Percentiles rank a stretch among this genome's conserved stretches.
Evolutionary conservation across 768 basidiomycete species (phyloP).

Genomic region (Termitomyces sp.): DNA sequence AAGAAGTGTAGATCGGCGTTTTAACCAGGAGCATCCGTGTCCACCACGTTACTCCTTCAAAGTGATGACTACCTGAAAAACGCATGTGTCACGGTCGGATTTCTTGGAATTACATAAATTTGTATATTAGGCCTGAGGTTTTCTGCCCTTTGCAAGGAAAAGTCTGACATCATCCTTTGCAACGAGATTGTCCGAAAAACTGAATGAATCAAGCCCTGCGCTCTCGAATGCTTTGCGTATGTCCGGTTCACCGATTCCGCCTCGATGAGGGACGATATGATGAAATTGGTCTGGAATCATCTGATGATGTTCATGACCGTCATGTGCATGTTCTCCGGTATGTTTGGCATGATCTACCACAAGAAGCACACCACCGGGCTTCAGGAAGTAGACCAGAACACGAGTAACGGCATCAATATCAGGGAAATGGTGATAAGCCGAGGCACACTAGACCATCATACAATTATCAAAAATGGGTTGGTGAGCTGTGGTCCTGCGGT

Average conservation of each 20-base stretch:
- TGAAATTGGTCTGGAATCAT: slow-evolving; percentile 25
- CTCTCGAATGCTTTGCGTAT: slow-evolving; percentile 45
- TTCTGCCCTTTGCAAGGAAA: slow-evolving; percentile 55
- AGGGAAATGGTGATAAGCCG: slow-evolving; percentile 62
- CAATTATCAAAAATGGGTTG: not conserved
- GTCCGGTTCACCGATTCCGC: slow-evolving; percentile 45
- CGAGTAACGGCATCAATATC: slow-evolving; percentile 46
- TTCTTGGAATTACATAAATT: too few species aligned
- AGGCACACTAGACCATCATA: slow-evolving; percentile 41
- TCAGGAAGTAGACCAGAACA: slow-evolving; percentile 50
- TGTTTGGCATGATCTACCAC: slow-evolving; percentile 41
- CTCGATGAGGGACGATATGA: slow-evolving; percentile 48
- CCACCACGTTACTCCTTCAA: not conserved
- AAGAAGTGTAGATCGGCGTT: not conserved
- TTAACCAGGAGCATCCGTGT: not conserved
- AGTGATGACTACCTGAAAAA: not conserved
- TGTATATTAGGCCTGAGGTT: slow-evolving; percentile 9
- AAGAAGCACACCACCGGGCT: slow-evolving; percentile 54
- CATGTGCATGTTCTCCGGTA: slow-evolving; percentile 4
- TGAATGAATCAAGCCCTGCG: slow-evolving; percentile 44
- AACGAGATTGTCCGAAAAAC: slow-evolving; percentile 27
- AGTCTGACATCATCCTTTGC: slow-evolving; percentile 30
- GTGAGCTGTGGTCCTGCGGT: not conserved
- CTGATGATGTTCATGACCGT: slow-evolving; percentile 5
- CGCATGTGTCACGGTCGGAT: not conserved